Base-by-base conservation (phyloP, 768 basidiomycete genomes). In the Albatrellus ellisii region DNA sequence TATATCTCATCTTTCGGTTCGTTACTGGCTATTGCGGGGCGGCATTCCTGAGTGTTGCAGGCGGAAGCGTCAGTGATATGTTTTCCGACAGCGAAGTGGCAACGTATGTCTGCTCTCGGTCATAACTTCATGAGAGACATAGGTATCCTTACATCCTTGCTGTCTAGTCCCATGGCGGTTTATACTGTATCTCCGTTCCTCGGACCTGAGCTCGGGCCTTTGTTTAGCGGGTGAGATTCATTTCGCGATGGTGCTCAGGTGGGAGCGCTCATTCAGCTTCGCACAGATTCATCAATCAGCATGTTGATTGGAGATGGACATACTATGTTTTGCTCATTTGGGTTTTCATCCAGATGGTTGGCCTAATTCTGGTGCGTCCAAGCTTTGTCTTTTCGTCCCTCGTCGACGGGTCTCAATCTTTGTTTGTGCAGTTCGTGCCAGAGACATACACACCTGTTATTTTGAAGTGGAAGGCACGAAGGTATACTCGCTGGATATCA, bases 221-320 rank as follows among this genome's bases (percentile, higher is more conserved):
- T 81, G 29, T 59, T 80, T 26, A 57, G 68, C 22, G 79, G 76
- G 74, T 79, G 47, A 28, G 73, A 57, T 10, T n/a, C n/a, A 17
- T 9, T 15, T 26, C 12, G 18, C 14, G 39, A 27, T 40, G 44
- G 10, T 26, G 6, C 15, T 26, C 4, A 38, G 22, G 25, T 11
- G 31, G 12, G 15, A 14, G 11, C 10, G 11, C 27, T 22, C 4
- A 33, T 4, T 12, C 20, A 22, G 14, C 4, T 4, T 21, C 34
- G 14, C 15, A 8, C 26, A 45, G 37, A 1, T 52, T 50, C 10
- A 14, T 42, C 17, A 41, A 33, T 11, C 46, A 82, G 72, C 63
- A 78, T 49, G 45, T 68, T 1, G 50, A 68, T 36, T 83, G 81
- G 82, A 59, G 80, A 45, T 89, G 85, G 86, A 85, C 83, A 0